These are phyloP conservation scores for Salisapilia sapeloensis DNA, from an alignment of 352 stramenopile species.

Conservation along the genomic window DNA sequence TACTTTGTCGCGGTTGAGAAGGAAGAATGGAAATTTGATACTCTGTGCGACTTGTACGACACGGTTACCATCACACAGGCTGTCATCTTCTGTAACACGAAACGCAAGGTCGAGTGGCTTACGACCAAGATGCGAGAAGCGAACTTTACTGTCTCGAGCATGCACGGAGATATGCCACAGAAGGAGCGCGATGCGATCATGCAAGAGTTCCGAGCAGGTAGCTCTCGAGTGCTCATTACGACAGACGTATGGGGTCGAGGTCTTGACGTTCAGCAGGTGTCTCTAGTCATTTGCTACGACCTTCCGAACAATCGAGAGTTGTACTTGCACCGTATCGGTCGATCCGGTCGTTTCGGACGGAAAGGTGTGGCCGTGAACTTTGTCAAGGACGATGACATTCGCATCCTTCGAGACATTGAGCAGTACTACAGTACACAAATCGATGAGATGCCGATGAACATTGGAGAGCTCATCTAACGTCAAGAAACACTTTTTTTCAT, in stretches of 20 bases:
- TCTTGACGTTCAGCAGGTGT: constrained; percentile 96
- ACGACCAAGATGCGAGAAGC: constrained; percentile 92
- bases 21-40: constrained; percentile 99
- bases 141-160: constrained; percentile 94
- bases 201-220: constrained; percentile 92
- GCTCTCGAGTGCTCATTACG: constrained; percentile 92
- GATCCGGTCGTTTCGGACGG: constrained; percentile 91
- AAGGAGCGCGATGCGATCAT: constrained; percentile 90
- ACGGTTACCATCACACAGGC: constrained; percentile 98
- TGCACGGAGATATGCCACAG: constrained; percentile 97
- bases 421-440: constrained; percentile 91
- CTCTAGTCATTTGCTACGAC: constrained; percentile 96
- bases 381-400: constrained; percentile 91
- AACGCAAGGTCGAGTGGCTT: constrained; percentile 95
- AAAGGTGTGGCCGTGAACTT: constrained; percentile 98
- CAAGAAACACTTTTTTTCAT: too few species aligned
- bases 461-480: constrained; percentile 85
- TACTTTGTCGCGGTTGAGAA: constrained; percentile 97
- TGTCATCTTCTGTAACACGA: constrained; percentile 99
- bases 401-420: constrained; percentile 87
- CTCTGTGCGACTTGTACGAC: constrained; percentile 96
- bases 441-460: constrained; percentile 91
- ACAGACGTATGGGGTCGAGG: constrained; percentile 95
- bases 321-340: constrained; percentile 93
- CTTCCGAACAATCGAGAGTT: constrained; percentile 93